Evolutionary conservation across 805 yeast species (phyloP).

Genomic region (Kodamaea leandrae): DNA sequence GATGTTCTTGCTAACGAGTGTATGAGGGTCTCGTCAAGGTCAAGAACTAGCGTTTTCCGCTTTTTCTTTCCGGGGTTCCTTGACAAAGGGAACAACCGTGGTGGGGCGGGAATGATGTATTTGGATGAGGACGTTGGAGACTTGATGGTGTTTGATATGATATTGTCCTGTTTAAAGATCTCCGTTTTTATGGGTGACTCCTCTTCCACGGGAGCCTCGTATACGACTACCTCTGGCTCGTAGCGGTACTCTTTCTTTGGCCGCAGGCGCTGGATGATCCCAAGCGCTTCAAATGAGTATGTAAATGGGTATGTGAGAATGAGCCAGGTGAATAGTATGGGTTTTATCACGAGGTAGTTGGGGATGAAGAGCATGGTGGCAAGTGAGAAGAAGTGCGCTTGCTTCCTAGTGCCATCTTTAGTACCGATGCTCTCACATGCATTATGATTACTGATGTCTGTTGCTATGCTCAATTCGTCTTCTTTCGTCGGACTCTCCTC

Average conservation of each 20-base stretch:
- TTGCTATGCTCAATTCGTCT: neutral
- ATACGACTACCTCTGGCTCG: constrained; percentile 7
- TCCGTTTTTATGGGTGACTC: constrained; percentile 26
- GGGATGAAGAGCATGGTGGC: constrained; percentile 41
- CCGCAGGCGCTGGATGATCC: constrained; percentile 9
- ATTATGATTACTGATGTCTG: too few species aligned
- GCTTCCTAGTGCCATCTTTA: too few species aligned
- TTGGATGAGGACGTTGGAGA: constrained; percentile 41
- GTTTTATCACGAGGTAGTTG: constrained; percentile 49
- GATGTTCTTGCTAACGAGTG: constrained; percentile 79
- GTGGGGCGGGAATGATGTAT: constrained; percentile 47
- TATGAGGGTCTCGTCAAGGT: constrained; percentile 90
- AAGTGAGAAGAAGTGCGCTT: neutral
- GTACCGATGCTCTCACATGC: too few species aligned
- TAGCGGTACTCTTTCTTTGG: constrained; percentile 7
- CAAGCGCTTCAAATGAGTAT: constrained; percentile 31
- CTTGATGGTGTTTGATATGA: constrained; percentile 39
- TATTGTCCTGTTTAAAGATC: constrained; percentile 38
- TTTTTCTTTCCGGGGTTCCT: constrained; percentile 37
- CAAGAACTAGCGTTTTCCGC: constrained; percentile 75
- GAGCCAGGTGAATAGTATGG: constrained; percentile 48
- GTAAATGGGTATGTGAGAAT: constrained; percentile 56
- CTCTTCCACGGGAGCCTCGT: constrained; percentile 7
- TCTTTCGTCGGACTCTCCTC: neutral
- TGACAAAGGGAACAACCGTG: constrained; percentile 39